Conservation (phyloP, 1,284 basidiomycete species). For the Binderoboletus segoi region DNA sequence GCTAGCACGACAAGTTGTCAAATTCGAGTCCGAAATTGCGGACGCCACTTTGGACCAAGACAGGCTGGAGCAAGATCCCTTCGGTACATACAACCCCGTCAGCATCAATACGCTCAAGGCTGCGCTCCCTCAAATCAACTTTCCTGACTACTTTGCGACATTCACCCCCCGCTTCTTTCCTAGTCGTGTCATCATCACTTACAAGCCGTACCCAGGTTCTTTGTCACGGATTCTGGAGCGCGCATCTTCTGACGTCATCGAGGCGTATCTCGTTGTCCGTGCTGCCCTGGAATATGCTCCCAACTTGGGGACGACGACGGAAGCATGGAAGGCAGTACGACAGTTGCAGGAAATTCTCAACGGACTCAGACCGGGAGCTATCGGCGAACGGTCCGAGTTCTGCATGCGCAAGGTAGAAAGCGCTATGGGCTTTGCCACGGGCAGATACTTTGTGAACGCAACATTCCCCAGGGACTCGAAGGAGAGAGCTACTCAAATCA, state of each 20-base stretch:
- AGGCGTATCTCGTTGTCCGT: constrained; percentile 83
- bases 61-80: constrained; percentile 73
- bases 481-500: constrained; percentile 81
- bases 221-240: constrained; percentile 73
- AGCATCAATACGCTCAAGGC: constrained; percentile 70
- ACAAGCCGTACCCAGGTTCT: constrained; percentile 76
- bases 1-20: constrained; percentile 75
- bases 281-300: constrained; percentile 68
- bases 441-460: constrained; percentile 83
- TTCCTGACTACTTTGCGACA: constrained; percentile 81
- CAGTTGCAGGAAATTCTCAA: constrained; percentile 71
- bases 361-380: constrained; percentile 87
- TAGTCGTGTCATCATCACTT: constrained; percentile 76
- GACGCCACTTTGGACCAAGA: constrained; percentile 82
- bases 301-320: constrained; percentile 72
- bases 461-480: constrained; percentile 85
- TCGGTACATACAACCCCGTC: constrained; percentile 88
- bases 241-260: constrained; percentile 74
- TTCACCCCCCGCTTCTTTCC: constrained; percentile 84
- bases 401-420: constrained; percentile 67
- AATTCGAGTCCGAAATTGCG: constrained; percentile 83
- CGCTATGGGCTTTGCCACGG: constrained; percentile 73
- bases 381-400: constrained; percentile 81
- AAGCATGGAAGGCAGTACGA: constrained; percentile 75
- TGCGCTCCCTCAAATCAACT: constrained; percentile 77